Evolutionary conservation across 2,329 filamentous ascomycete genomes (phyloP).

Genomic region (Stagonosporopsis tanaceti): DNA sequence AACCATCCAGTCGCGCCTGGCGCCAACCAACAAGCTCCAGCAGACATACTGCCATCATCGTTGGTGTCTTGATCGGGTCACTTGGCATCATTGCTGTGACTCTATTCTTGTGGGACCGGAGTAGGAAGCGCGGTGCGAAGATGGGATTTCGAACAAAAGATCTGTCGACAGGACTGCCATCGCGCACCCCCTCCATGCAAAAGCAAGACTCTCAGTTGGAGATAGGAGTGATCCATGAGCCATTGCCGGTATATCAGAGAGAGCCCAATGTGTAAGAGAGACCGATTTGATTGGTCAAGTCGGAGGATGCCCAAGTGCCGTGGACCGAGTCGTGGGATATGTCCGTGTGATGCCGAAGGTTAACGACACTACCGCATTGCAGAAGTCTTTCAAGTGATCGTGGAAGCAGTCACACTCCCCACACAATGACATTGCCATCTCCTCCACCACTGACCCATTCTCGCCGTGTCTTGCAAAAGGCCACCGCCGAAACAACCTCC

Average conservation of each 20-base stretch:
- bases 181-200: background rate
- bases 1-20: background rate
- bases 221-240: slow-evolving; percentile 18
- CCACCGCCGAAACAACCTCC: slow-evolving; percentile 58
- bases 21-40: slow-evolving; percentile 5
- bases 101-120: slow-evolving; percentile 9
- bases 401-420: slow-evolving; percentile 34
- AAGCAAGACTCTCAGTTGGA: slow-evolving; percentile 16
- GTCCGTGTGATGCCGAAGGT: background rate
- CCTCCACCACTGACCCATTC: slow-evolving; percentile 60
- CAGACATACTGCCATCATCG: slow-evolving; percentile 15
- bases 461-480: slow-evolving; percentile 55
- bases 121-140: slow-evolving; percentile 9
- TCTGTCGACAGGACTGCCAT: background rate
- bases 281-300: background rate
- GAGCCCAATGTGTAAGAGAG: background rate
- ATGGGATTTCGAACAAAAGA: background rate
- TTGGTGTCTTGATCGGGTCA: slow-evolving; percentile 11
- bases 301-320: background rate
- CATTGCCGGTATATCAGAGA: slow-evolving; percentile 22
- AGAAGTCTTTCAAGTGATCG: background rate
- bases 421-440: slow-evolving; percentile 54
- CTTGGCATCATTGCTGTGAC: slow-evolving; percentile 9
- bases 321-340: background rate
- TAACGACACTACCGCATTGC: background rate